These are phyloP conservation scores for Coemansia sp. DNA, from an alignment of 192 early-diverging fungal species.

Conservation along the genomic window DNA sequence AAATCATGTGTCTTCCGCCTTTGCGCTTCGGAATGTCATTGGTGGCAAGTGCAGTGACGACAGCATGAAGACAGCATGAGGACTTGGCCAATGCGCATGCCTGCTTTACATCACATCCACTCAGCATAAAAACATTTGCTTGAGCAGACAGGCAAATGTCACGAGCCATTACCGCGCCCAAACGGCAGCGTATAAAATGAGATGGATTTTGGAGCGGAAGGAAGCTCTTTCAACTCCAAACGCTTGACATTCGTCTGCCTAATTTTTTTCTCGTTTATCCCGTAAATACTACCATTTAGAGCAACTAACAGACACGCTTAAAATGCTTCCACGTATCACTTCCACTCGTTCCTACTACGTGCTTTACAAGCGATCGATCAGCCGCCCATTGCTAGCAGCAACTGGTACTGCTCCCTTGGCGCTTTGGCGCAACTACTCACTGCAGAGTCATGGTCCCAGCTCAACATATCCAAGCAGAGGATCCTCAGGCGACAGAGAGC, in stretches of 20 bases:
- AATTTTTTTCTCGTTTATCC: not conserved
- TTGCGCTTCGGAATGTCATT: not conserved
- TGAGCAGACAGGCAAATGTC: not conserved
- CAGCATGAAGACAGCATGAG: not conserved
- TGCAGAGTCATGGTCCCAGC: conserved; percentile 9
- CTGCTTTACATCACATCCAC: not conserved
- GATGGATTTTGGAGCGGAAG: not conserved
- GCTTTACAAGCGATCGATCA: not conserved
- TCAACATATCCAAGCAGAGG: not conserved
- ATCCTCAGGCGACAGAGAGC: not conserved
- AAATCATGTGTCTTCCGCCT: conserved; percentile 5
- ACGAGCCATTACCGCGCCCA: not conserved
- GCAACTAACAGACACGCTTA: not conserved
- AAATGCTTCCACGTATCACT: not conserved
- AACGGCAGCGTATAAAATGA: not conserved
- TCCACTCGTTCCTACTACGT: not conserved
- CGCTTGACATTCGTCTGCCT: not conserved
- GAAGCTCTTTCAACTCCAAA: not conserved
- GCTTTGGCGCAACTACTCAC: conserved; percentile 22
- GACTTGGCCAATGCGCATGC: not conserved
- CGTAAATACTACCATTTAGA: not conserved
- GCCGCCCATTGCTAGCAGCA: conserved; percentile 6
- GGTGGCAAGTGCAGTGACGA: not conserved
- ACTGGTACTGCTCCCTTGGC: conserved; percentile 12
- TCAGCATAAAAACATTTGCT: not conserved